Conservation (phyloP, 1,284 basidiomycete genomes). For the Xerocomus minutiporus region DNA sequence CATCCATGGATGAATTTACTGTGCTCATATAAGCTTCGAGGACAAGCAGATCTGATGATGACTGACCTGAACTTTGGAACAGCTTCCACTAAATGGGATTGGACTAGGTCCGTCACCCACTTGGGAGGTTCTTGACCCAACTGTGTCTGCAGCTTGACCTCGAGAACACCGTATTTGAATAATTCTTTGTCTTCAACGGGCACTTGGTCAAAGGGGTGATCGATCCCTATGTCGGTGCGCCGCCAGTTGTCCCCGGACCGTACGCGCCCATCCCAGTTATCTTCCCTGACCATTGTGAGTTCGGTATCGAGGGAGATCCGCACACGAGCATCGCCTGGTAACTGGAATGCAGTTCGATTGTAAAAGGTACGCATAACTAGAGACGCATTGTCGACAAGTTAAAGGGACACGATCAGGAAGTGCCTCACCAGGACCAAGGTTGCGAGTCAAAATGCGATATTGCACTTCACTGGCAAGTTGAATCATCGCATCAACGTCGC, state of each 20-base stretch:
- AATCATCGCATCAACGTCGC: conserved; percentile 93
- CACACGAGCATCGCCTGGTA: conserved; percentile 96
- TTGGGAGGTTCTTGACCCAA: conserved; percentile 93
- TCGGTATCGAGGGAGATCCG: conserved; percentile 98
- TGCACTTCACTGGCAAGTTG: conserved; percentile 96
- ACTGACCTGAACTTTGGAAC: conserved; percentile 83
- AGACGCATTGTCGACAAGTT: conserved; percentile 3
- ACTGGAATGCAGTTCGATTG: conserved; percentile 97
- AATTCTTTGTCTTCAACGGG: conserved; percentile 80
- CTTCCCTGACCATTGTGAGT: conserved; percentile 89
- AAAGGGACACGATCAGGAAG: not conserved
- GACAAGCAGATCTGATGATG: not conserved
- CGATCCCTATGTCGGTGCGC: conserved; percentile 89
- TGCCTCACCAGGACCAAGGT: conserved; percentile 70
- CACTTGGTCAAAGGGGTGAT: conserved; percentile 84
- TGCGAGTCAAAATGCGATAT: conserved; percentile 84
- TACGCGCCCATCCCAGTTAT: conserved; percentile 87
- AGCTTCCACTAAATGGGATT: conserved; percentile 90
- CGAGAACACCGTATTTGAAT: conserved; percentile 93
- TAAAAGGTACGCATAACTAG: conserved; percentile 97
- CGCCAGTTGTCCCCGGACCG: conserved; percentile 91
- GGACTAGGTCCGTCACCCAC: conserved; percentile 95
- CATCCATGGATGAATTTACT: conserved; percentile 98
- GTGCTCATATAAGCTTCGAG: conserved; percentile 13
- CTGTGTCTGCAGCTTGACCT: conserved; percentile 97